These are phyloP conservation scores for Nothophoma quercina DNA, from an alignment of 2,329 filamentous ascomycete species.

Conservation along the genomic window DNA sequence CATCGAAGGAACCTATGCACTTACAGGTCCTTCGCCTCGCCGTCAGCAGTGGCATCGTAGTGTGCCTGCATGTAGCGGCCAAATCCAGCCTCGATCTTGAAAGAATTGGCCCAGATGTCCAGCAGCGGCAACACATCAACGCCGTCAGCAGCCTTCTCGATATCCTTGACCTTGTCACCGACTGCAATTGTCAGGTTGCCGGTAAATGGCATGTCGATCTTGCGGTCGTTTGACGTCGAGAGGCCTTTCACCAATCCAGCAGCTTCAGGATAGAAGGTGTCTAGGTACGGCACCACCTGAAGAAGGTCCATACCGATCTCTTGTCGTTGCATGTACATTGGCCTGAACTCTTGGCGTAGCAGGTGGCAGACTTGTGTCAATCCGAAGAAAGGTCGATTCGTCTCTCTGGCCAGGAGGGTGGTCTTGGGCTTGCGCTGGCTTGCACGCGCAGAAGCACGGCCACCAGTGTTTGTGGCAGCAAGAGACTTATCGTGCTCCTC, in stretches of 20 bases:
- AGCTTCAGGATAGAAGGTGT: conserved; percentile 30
- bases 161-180: conserved; percentile 16
- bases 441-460: background rate
- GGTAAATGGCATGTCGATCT: conserved; percentile 26
- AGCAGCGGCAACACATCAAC: conserved; percentile 36
- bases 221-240: background rate
- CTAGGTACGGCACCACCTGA: conserved; percentile 27
- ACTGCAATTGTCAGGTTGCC: conserved; percentile 43
- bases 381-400: conserved; percentile 34
- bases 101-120: conserved; percentile 39
- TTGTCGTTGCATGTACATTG: conserved; percentile 31
- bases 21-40: conserved; percentile 44
- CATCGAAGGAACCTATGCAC: conserved; percentile 4
- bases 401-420: conserved; percentile 12
- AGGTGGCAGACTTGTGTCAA: conserved; percentile 37
- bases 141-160: conserved; percentile 21
- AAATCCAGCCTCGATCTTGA: conserved; percentile 39
- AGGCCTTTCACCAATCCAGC: conserved; percentile 8
- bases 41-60: conserved; percentile 31
- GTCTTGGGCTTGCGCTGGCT: conserved; percentile 8
- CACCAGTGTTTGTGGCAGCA: conserved; percentile 6
- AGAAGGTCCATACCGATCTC: conserved; percentile 40
- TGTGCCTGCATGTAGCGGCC: conserved; percentile 32
- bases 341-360: conserved; percentile 37
- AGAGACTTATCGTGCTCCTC: conserved; percentile 18